Base-by-base conservation (phyloP, 139 green algal species). In the Chlorella sp. region DNA sequence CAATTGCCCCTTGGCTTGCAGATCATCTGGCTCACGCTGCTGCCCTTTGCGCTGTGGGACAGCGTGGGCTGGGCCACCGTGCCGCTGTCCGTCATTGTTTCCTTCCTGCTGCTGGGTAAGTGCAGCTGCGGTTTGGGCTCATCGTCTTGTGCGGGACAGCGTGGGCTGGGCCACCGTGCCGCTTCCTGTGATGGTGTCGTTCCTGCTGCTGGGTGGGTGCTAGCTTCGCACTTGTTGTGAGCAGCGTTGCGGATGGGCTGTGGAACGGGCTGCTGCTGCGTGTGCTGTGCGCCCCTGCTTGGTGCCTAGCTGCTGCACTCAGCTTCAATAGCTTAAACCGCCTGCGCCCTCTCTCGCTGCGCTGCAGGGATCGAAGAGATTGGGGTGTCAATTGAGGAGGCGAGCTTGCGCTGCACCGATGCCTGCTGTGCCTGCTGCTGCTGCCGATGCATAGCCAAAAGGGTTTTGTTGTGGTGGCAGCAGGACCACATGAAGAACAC, bases 11-110 rank as follows among this genome's bases (percentile, higher is more conserved):
- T 3, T 1, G 2, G 26, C 30, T 0, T 24, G 44, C 73, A 79
- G 76, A 72, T 85, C n/a, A 85, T 85, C 67, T 85, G 46, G 44
- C 80, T 85, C 34, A 76, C 65, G 46, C 36, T 67, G 44, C 79
- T 84, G 43, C 79, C 79, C 43, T 69, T 97, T 13, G 90, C 89
- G 2, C 88, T 98, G 80, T 94, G 88, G 88, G 58, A 85, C 30
- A 81, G 78, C 28, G 89, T 86, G 62, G 67, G 84, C 11, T 90
- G 81, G 73, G 83, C 72, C 28, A 90, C 87, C 24, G 60, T 94
- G 1, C 88, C 90, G 9, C 64, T 88, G 32, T 80, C 73, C 13
- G 74, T 84, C 36, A 54, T 92, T 51, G 83, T 95, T 38, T 75
- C 88, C 28, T 92, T 94, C 81, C 68, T 96, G 68, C 85, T 94